These are phyloP conservation scores for Exophiala sp. DNA, from an alignment of 2,329 filamentous ascomycete species.

Conservation along the genomic window DNA sequence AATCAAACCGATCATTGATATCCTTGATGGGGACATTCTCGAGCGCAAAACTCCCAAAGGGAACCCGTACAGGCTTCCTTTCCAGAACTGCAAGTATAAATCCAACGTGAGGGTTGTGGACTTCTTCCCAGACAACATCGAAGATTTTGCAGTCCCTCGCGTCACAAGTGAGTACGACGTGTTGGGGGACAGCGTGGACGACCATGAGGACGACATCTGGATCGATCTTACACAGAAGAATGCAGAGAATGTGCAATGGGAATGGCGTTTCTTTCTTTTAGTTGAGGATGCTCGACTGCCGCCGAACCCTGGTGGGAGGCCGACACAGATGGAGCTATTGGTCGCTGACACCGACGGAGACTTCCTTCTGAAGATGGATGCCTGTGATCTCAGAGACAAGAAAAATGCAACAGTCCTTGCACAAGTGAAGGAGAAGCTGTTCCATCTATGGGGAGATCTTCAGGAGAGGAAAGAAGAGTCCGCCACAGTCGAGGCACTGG, in stretches of 20 bases:
- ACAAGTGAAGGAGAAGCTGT: constrained; percentile 66
- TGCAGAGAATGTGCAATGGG: constrained; percentile 53
- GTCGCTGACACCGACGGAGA: constrained; percentile 61
- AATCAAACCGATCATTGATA: constrained; percentile 43
- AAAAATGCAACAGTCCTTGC: constrained; percentile 46
- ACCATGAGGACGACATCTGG: constrained; percentile 30
- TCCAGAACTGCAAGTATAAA: constrained; percentile 69
- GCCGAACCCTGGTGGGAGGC: constrained; percentile 36
- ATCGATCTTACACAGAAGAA: constrained; percentile 5
- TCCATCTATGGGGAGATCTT: constrained; percentile 79
- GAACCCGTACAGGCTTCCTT: constrained; percentile 58
- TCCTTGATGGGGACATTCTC: constrained; percentile 47
- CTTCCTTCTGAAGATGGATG: constrained; percentile 54
- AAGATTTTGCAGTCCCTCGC: constrained; percentile 63
- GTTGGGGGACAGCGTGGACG: constrained; percentile 42
- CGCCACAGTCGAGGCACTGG: constrained; percentile 16
- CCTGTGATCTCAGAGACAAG: constrained; percentile 54
- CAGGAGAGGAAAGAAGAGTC: constrained; percentile 62
- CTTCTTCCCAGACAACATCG: constrained; percentile 67
- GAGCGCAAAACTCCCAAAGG: constrained; percentile 46
- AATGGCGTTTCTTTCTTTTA: constrained; percentile 79
- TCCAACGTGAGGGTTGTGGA: constrained; percentile 71
- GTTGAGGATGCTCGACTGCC: constrained; percentile 64
- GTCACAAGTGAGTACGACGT: constrained; percentile 50
- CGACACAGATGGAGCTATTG: constrained; percentile 59